Evolutionary conservation across 148 eudicot genomes (phyloP).

Genomic region (Fagopyrum homotropicum): DNA sequence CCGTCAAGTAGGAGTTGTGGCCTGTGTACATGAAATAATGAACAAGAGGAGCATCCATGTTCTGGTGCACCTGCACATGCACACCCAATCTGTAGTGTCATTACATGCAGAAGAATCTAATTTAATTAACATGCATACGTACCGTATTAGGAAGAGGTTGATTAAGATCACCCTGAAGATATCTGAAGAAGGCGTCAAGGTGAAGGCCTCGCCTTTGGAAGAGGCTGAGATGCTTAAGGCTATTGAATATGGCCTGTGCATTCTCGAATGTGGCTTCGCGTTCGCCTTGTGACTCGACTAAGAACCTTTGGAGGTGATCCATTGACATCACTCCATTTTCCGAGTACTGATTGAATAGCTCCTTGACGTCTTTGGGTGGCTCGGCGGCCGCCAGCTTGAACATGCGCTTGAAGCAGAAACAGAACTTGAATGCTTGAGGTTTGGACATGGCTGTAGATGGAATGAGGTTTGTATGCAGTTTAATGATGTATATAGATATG

Average conservation of each 20-base stretch:
- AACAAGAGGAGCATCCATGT: constrained; percentile 58
- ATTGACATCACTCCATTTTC: constrained; percentile 41
- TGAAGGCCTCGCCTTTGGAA: constrained; percentile 43
- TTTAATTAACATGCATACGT: neutral
- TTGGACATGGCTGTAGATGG: neutral
- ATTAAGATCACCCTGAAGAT: constrained; percentile 47
- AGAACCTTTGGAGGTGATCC: constrained; percentile 30
- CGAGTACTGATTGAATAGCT: constrained; percentile 42
- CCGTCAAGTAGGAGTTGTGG: constrained; percentile 76
- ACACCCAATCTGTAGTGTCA: neutral
- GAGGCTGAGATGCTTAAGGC: constrained; percentile 34
- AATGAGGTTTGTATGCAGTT: neutral
- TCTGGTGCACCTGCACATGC: constrained; percentile 52
- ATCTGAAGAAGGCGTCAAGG: constrained; percentile 47
- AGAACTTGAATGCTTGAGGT: constrained; percentile 20
- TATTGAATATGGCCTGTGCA: constrained; percentile 32
- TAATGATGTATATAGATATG: neutral
- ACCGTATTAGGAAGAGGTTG: constrained; percentile 27
- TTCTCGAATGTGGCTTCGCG: constrained; percentile 21
- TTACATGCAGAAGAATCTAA: neutral
- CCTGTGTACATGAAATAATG: constrained; percentile 70
- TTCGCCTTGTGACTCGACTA: constrained; percentile 41
- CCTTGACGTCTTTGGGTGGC: constrained; percentile 62
- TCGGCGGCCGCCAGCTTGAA: constrained; percentile 45
- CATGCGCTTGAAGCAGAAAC: constrained; percentile 59